Evolutionary conservation across 495 filamentous ascomycete species (phyloP).

Genomic region (Chaetomium fimeti): DNA sequence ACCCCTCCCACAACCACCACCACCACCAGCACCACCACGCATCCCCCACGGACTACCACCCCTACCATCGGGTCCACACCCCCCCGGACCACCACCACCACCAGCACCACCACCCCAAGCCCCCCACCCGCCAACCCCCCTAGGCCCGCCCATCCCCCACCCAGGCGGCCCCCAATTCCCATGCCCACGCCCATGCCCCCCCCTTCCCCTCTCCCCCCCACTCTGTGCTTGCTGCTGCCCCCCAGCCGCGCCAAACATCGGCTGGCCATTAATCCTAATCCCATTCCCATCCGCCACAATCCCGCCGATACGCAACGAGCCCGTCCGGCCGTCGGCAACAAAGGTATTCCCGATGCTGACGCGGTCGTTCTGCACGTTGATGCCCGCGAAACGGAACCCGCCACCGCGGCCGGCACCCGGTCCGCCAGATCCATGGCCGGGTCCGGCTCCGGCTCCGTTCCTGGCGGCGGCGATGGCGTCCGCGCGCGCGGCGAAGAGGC

Average conservation of each 20-base stretch:
- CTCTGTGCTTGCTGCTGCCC: neutral
- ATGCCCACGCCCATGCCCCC: neutral
- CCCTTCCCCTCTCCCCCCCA: neutral
- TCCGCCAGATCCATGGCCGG: too few relatives aligned
- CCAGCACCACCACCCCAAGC: neutral
- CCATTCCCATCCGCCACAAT: conserved; percentile 36
- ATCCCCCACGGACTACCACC: conserved; percentile 2
- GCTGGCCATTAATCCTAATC: conserved; percentile 35
- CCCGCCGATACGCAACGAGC: conserved; percentile 39
- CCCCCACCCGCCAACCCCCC: neutral
- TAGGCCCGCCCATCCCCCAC: neutral
- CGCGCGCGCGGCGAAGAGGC: too few relatives aligned
- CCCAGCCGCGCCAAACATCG: conserved; percentile 26
- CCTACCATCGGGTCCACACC: neutral
- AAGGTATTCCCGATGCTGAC: conserved; percentile 42
- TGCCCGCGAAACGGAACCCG: conserved; percentile 37
- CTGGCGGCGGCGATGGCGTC: neutral
- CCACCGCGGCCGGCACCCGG: conserved; percentile 7
- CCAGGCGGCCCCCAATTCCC: conserved; percentile 2
- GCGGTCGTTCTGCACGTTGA: conserved; percentile 41
- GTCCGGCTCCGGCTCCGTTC: neutral
- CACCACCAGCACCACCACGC: neutral
- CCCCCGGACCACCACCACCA: neutral
- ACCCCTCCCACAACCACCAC: conserved; percentile 15
- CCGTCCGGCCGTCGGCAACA: conserved; percentile 43